These are phyloP conservation scores for Raphanus hybrid DNA, from an alignment of 441 rosid species.

Conservation along the genomic window DNA sequence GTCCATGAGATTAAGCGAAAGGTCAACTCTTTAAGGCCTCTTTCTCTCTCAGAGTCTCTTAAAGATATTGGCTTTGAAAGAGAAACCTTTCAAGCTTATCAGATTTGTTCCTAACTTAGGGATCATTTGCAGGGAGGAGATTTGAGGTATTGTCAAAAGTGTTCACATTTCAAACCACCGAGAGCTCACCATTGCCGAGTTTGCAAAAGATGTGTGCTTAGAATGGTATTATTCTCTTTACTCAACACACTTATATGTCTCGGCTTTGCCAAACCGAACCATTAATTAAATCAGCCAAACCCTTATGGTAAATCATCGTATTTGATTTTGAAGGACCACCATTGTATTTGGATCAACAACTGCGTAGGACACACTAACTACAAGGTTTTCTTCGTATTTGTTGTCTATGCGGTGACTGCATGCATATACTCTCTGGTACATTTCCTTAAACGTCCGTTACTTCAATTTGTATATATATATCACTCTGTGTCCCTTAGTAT, in stretches of 20 bases:
- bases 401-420: slow-evolving; percentile 70
- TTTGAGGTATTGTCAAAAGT: slow-evolving; percentile 90
- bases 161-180: slow-evolving; percentile 81
- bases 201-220: slow-evolving; percentile 88
- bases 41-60: background rate
- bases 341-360: slow-evolving; percentile 96
- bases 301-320: slow-evolving; percentile 32
- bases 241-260: too few species aligned
- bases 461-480: background rate
- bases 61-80: slow-evolving; percentile 13
- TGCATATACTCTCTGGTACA: slow-evolving; percentile 87
- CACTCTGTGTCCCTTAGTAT: slow-evolving; percentile 6
- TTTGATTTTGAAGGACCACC: slow-evolving; percentile 81
- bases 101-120: slow-evolving; percentile 15
- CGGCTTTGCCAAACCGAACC: slow-evolving; percentile 27
- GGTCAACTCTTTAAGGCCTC: too few species aligned
- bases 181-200: slow-evolving; percentile 96
- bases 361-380: slow-evolving; percentile 96
- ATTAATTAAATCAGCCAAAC: slow-evolving; percentile 19
- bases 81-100: slow-evolving; percentile 3
- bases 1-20: too few species aligned
- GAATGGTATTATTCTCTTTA: slow-evolving; percentile 75
- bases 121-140: slow-evolving; percentile 75
- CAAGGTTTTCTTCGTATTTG: slow-evolving; percentile 81
- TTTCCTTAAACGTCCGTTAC: background rate